These are phyloP conservation scores for Vitis hybrid DNA, from an alignment of 177 flowering plant genomes.

Conservation along the genomic window DNA sequence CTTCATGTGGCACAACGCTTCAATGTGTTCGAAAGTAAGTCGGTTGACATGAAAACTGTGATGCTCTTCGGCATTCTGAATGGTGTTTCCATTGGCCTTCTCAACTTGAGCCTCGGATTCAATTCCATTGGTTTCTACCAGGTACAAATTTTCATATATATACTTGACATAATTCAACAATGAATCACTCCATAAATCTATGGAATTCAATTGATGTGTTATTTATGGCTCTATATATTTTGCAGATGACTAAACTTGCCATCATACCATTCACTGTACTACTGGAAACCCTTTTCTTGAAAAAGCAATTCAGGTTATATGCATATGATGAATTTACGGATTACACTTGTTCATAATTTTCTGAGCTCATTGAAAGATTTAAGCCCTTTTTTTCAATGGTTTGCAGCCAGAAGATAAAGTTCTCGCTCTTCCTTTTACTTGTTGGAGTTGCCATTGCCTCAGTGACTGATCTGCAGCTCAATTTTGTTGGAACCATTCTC, in stretches of 20 bases:
- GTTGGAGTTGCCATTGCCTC: constrained; percentile 96
- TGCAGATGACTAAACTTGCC: constrained; percentile 99
- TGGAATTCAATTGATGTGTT: not conserved
- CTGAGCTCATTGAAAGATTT: too few relatives aligned
- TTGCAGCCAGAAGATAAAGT: constrained; percentile 78
- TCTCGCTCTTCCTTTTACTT: constrained; percentile 74
- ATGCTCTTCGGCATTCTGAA: constrained; percentile 84
- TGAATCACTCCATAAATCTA: not conserved
- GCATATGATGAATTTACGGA: not conserved
- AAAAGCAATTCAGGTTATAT: constrained; percentile 85
- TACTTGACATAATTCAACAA: not conserved
- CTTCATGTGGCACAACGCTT: constrained; percentile 80
- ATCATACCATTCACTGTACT: constrained; percentile 96
- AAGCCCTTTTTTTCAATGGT: not conserved
- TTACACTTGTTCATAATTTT: not conserved
- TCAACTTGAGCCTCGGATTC: constrained; percentile 94
- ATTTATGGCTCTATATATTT: not conserved
- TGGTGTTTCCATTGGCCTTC: constrained; percentile 91
- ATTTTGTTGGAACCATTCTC: constrained; percentile 75
- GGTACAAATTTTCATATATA: constrained; percentile 31
- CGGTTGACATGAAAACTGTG: constrained; percentile 74
- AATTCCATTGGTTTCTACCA: constrained; percentile 97
- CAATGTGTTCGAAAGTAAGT: constrained; percentile 74
- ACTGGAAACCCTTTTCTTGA: constrained; percentile 81
- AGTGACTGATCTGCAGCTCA: constrained; percentile 93